Conservation (phyloP, 495 filamentous ascomycete species). For the Podospora sp. region DNA sequence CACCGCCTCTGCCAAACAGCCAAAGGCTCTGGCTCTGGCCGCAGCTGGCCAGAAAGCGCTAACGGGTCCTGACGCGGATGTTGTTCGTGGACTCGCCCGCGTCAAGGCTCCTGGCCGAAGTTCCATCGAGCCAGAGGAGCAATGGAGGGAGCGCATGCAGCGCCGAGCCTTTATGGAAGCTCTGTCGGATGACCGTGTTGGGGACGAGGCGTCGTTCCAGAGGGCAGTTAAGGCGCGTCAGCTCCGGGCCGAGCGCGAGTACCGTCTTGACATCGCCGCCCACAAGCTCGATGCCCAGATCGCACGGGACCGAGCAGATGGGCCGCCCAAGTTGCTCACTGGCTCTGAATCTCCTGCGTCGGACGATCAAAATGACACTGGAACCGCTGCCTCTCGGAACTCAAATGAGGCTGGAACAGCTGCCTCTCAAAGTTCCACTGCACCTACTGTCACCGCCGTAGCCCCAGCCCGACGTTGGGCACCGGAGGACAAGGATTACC, state of each 20-base stretch:
- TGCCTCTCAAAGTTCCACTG: neutral
- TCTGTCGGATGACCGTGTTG: slow-evolving; percentile 64
- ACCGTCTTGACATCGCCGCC: slow-evolving; percentile 39
- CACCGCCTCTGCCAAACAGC: neutral
- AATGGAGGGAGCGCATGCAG: slow-evolving; percentile 56
- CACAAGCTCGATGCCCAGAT: slow-evolving; percentile 25
- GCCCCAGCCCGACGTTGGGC: slow-evolving; percentile 56
- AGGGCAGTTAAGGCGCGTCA: slow-evolving; percentile 62
- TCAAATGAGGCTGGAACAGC: neutral
- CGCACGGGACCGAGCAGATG: neutral
- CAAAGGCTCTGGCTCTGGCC: slow-evolving; percentile 15
- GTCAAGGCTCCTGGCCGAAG: neutral
- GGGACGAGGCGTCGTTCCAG: slow-evolving; percentile 65
- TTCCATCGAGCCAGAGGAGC: slow-evolving; percentile 48
- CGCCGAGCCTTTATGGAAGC: slow-evolving; percentile 68
- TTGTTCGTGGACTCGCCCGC: neutral
- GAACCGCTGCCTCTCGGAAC: neutral
- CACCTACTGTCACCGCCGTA: neutral
- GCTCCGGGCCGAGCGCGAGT: slow-evolving; percentile 55
- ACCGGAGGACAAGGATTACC: slow-evolving; percentile 67
- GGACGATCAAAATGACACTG: neutral
- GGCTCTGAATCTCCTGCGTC: neutral
- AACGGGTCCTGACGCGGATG: neutral
- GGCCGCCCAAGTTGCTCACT: neutral
- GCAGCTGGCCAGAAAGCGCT: neutral